Conservation (phyloP, 2,329 filamentous ascomycete genomes). For the Coniochaeta sp. region DNA sequence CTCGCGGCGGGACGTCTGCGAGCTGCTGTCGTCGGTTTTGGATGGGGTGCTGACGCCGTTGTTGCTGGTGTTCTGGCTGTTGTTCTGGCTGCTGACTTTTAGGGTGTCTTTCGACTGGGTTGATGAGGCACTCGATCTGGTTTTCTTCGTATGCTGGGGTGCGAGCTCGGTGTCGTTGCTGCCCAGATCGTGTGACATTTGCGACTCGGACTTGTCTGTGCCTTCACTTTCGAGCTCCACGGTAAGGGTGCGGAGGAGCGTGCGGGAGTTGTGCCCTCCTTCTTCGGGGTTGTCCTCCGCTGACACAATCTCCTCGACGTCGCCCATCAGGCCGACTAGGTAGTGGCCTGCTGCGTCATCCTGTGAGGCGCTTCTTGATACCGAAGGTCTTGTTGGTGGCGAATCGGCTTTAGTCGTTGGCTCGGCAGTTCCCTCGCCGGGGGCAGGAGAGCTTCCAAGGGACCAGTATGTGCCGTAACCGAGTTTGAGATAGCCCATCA, state of each 20-base stretch:
- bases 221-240: constrained; percentile 50
- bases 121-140: background rate
- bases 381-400: background rate
- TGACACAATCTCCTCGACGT: constrained; percentile 42
- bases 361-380: background rate
- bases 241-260: constrained; percentile 58
- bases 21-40: background rate
- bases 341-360: constrained; percentile 38
- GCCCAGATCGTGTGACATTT: constrained; percentile 37
- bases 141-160: background rate
- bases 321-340: constrained; percentile 61
- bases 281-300: constrained; percentile 23
- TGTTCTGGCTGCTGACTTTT: background rate
- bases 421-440: constrained; percentile 12
- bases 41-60: background rate
- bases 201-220: constrained; percentile 31
- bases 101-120: constrained; percentile 6
- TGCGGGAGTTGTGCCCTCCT: constrained; percentile 42
- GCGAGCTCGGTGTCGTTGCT: constrained; percentile 25
- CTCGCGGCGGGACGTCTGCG: constrained; percentile 7
- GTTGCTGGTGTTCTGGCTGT: background rate
- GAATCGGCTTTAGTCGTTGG: constrained; percentile 9
- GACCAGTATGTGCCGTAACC: constrained; percentile 64
- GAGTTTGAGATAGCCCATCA: constrained; percentile 59
- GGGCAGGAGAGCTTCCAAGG: constrained; percentile 25